phyloP scores from a whole-genome alignment of 257 asterid species.

The Osmanthus fragrans region DNA sequence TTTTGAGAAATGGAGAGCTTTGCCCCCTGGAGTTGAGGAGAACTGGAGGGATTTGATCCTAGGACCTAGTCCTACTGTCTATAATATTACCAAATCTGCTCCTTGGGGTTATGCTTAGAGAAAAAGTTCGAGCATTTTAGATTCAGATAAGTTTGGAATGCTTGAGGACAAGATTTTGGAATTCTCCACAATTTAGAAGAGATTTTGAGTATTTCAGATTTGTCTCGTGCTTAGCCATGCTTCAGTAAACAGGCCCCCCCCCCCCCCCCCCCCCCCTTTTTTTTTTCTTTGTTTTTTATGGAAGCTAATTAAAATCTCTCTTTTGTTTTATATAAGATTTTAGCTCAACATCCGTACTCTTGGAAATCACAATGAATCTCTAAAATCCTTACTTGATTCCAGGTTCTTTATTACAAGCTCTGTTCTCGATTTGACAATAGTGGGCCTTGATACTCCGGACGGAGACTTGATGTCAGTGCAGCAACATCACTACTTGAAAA shows the following conservation, averaged over 20 bases:
- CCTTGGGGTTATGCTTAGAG: neutral
- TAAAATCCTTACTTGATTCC: constrained; percentile 30
- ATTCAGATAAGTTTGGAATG: neutral
- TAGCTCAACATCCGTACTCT: neutral
- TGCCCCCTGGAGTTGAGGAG: neutral
- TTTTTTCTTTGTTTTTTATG: neutral
- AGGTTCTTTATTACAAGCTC: constrained; percentile 97
- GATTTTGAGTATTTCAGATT: neutral
- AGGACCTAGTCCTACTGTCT: neutral
- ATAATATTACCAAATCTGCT: neutral
- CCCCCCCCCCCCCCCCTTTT: no score
- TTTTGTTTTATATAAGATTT: neutral
- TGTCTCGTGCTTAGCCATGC: neutral
- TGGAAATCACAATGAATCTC: neutral
- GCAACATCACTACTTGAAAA: constrained; percentile 68
- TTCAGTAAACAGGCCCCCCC: neutral
- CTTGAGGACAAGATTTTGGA: neutral
- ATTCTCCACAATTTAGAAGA: neutral
- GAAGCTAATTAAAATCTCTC: neutral
- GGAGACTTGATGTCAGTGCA: constrained; percentile 67
- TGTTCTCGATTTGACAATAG: constrained; percentile 92
- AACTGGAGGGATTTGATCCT: neutral
- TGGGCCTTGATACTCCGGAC: constrained; percentile 85
- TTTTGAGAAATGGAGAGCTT: neutral
- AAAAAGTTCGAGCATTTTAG: neutral